phyloP scores from a whole-genome alignment of 306 rosid genomes.

The Mucuna pruriens region DNA sequence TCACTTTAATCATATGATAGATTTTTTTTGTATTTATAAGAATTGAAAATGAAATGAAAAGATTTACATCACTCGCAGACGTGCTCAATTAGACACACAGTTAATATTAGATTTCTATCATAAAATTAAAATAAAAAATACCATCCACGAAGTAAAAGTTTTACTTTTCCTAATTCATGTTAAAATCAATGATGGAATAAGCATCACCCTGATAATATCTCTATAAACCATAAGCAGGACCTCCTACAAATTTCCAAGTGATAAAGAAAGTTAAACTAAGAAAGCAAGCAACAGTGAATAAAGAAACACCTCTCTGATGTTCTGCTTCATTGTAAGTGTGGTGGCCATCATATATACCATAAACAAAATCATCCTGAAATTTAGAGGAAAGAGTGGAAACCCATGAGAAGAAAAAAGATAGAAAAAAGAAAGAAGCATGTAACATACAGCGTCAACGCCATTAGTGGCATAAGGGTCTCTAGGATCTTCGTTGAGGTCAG shows the following conservation, averaged over 20 bases:
- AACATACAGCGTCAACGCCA: conserved; percentile 61
- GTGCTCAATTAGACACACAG: too few species aligned
- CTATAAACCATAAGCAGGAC: background rate
- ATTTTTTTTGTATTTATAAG: too few species aligned
- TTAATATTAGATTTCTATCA: too few species aligned
- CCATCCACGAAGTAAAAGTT: too few species aligned
- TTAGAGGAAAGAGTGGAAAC: conserved; percentile 18
- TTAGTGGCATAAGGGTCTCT: conserved; percentile 64
- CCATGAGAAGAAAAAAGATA: background rate
- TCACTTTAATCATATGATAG: too few species aligned
- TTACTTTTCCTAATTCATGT: too few species aligned
- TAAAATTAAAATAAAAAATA: too few species aligned
- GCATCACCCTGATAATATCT: background rate
- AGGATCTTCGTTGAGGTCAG: conserved; percentile 86
- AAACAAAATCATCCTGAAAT: conserved; percentile 81
- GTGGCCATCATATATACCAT: conserved; percentile 78
- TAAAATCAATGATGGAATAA: background rate
- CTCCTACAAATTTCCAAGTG: conserved; percentile 7
- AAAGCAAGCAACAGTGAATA: background rate
- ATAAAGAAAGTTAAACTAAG: background rate
- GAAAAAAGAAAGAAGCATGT: background rate
- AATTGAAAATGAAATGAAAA: too few species aligned
- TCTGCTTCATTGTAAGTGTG: conserved; percentile 84
- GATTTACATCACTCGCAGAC: too few species aligned
- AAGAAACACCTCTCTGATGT: conserved; percentile 47